Conservation (phyloP, 345 rosid genomes). For the Eucalyptus guilfoylei region DNA sequence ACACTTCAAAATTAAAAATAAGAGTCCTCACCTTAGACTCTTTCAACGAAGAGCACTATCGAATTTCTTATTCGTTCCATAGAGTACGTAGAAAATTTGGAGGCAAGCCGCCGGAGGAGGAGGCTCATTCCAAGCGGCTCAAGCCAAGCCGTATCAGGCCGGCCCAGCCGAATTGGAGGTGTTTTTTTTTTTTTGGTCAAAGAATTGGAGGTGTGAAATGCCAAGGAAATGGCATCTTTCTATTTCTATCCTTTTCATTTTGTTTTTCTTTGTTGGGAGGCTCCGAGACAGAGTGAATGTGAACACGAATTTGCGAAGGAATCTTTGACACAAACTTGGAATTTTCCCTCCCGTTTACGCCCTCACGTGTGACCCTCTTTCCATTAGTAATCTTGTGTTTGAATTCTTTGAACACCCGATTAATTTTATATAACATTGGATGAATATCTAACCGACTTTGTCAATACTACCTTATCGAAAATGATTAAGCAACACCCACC, state of each 20-base stretch:
- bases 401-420: not conserved
- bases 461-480: not conserved
- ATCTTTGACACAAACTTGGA: not conserved
- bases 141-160: not conserved
- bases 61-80: not conserved
- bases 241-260: accelerated
- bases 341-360: not conserved
- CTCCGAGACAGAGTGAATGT: not conserved
- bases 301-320: not conserved
- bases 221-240: not conserved
- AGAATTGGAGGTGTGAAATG: not conserved
- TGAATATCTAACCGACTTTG: not conserved
- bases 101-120: not conserved
- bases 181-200: too few relatives aligned
- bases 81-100: not conserved
- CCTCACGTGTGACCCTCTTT: not conserved
- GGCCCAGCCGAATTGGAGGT: not conserved
- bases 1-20: not conserved
- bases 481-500: not conserved
- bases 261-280: not conserved
- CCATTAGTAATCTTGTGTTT: not conserved
- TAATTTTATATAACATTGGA: not conserved
- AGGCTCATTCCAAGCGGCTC: not conserved
- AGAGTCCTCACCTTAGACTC: not conserved
- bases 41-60: not conserved